Evolutionary conservation across 331 rosid species (phyloP).

Genomic region (Prunus yedoensis): DNA sequence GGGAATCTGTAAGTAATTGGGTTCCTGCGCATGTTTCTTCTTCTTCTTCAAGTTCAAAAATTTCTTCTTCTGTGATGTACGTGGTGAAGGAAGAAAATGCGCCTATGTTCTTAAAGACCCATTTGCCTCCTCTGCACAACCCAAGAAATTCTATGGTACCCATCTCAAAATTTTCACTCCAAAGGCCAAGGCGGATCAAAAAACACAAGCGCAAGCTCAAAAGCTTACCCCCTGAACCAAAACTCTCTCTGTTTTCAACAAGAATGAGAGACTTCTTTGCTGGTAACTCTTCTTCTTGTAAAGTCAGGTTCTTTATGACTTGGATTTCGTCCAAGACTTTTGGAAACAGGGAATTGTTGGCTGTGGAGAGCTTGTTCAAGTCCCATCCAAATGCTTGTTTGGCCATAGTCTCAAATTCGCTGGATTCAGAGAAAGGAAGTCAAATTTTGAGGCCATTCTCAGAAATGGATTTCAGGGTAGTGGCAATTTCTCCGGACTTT

Average conservation of each 20-base stretch:
- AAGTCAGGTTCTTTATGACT: slow-evolving; percentile 75
- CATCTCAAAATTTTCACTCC: not conserved
- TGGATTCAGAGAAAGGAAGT: no score
- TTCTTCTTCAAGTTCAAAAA: slow-evolving; percentile 25
- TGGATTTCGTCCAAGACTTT: slow-evolving; percentile 73
- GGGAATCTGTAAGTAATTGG: slow-evolving; percentile 10
- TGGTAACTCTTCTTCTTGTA: slow-evolving; percentile 41
- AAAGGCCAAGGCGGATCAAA: slow-evolving; percentile 24
- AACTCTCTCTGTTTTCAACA: slow-evolving; percentile 30
- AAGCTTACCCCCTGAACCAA: slow-evolving; percentile 30
- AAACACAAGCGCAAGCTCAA: slow-evolving; percentile 55
- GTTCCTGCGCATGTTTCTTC: slow-evolving; percentile 6
- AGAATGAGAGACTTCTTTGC: slow-evolving; percentile 49
- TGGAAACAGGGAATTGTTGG: slow-evolving; percentile 58
- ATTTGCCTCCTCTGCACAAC: slow-evolving; percentile 29
- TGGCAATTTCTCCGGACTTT: no score
- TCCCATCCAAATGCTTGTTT: slow-evolving; percentile 68
- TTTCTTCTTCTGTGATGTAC: slow-evolving; percentile 39
- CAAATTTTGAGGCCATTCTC: no score
- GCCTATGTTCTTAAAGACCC: slow-evolving; percentile 26
- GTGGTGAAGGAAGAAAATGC: slow-evolving; percentile 36
- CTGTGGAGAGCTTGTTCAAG: slow-evolving; percentile 76
- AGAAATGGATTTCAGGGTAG: no score
- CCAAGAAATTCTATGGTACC: slow-evolving; percentile 6
- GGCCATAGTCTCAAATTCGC: no score